Evolutionary conservation across 106 monocot genomes (phyloP), one percentile per base, ranked within the genome.

Genomic region (Dactylorhiza incarnata): DNA sequence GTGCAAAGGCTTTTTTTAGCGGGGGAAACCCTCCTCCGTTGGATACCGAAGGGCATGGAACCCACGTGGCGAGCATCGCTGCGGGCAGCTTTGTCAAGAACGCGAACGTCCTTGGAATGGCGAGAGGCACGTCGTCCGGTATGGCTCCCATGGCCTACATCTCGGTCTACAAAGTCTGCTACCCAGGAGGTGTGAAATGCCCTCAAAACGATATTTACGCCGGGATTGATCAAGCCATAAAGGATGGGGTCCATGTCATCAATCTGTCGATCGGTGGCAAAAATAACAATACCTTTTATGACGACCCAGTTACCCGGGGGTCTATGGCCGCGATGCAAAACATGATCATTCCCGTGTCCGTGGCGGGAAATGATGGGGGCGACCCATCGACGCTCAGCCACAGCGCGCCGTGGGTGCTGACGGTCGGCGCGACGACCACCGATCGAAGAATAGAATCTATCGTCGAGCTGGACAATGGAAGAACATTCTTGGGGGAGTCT

Each of bases 81-180:
- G 58, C 74, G 19, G 74, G 74, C 7, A 10, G 6, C 7, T 8
- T 17, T 6, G 74, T 75, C 16, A 13, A 10, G 8, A 5, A 43
- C 44, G 74, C 55, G 16, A 44, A 75, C 15, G 74, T 75, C 14
- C 56, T 56, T n/a, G 56, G 56, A 43, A 20, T 55, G 16, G 74
- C 44, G 16, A 24, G 15, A 16, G 74, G 74, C 11, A 58, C 56
- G 15, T 52, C 74, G 2, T 0, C 15, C 44, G 74, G 74, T 12
- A 75, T 56, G 56, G 74, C 74, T 5, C 74, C 74, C 37, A 14
- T 5, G 29, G 74, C 74, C 43, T 37, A 75, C 74, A 6, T 75
- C n/a, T 52, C 74, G 15, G 11, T 45, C 3, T 75, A 75, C 43
- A 75, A 45, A 55, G 58, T 45, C 8, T 75, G 74, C 3, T 0